Conservation (phyloP, 2,329 filamentous ascomycete species). For the Neonectria coccinea region DNA sequence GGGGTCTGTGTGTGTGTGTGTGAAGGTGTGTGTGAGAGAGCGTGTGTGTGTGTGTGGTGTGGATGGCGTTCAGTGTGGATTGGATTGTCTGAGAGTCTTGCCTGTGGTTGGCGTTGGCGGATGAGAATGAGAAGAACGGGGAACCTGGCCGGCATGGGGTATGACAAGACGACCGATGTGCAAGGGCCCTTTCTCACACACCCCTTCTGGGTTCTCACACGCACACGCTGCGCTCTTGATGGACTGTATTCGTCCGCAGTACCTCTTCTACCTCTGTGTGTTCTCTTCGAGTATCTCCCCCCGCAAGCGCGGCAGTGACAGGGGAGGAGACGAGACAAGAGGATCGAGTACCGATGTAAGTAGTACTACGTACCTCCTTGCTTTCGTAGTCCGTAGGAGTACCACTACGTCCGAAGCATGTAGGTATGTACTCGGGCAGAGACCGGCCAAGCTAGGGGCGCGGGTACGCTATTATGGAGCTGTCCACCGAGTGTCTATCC, state of each 20-base stretch:
- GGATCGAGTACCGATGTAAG: slow-evolving; percentile 14
- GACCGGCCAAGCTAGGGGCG: slow-evolving; percentile 40
- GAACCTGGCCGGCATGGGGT: slow-evolving; percentile 38
- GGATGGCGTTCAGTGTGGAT: slow-evolving; percentile 24
- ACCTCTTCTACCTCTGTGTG: slow-evolving; percentile 7
- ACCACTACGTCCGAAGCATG: not conserved
- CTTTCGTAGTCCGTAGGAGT: not conserved
- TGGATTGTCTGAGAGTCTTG: slow-evolving; percentile 31
- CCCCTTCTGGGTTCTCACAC: slow-evolving; percentile 6
- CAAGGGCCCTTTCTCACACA: slow-evolving; percentile 27
- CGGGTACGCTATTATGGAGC: slow-evolving; percentile 37
- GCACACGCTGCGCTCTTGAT: not conserved
- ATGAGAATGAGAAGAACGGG: slow-evolving; percentile 38
- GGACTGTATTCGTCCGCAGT: not conserved
- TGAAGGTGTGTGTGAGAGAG: slow-evolving; percentile 15
- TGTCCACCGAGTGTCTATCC: slow-evolving; percentile 38
- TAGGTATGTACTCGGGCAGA: slow-evolving; percentile 32
- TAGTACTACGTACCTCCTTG: not conserved
- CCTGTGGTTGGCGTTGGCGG: slow-evolving; percentile 34
- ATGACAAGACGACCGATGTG: slow-evolving; percentile 40
- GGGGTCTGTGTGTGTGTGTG: not conserved
- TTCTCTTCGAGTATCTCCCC: slow-evolving; percentile 22
- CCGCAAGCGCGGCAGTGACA: slow-evolving; percentile 33
- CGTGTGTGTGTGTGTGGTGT: slow-evolving; percentile 26
- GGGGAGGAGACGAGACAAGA: slow-evolving; percentile 15